Evolutionary conservation across 2,329 filamentous ascomycete species (phyloP).

Genomic region (Sporothrix brunneoviolacea): DNA sequence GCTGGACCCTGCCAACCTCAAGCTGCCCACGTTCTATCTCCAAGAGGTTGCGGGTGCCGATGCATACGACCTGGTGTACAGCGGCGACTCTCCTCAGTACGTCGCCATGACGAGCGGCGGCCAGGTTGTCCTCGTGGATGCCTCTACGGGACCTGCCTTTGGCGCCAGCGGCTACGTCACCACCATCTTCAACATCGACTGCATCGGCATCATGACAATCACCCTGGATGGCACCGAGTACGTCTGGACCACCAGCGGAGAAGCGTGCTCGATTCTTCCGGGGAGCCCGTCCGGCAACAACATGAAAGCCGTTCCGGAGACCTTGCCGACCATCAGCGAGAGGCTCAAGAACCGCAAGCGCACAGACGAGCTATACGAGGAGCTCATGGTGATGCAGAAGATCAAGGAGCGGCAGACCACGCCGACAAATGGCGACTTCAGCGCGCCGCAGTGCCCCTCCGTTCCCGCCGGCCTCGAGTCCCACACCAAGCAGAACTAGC

Average conservation of each 20-base stretch:
- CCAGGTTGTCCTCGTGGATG: conserved; percentile 8
- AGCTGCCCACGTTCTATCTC: conserved; percentile 6
- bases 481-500: conserved; percentile 1
- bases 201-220: conserved; percentile 8
- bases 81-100: too few species aligned
- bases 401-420: conserved; percentile 4
- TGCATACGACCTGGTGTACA: too few species aligned
- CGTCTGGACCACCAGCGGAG: neutral
- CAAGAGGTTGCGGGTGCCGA: too few species aligned
- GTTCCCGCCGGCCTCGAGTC: neutral
- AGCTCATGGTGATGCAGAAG: conserved; percentile 2
- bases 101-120: neutral
- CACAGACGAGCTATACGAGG: neutral
- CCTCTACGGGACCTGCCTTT: conserved; percentile 2
- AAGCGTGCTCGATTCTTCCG: neutral
- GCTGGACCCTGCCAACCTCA: conserved; percentile 4
- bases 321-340: conserved; percentile 5
- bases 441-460: conserved; percentile 7
- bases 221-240: conserved; percentile 3
- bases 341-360: conserved; percentile 2
- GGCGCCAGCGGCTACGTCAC: conserved; percentile 5
- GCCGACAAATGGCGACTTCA: conserved; percentile 10
- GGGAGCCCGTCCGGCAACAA: neutral
- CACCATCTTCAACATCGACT: conserved; percentile 10
- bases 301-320: conserved; percentile 7